phyloP scores from a whole-genome alignment of 345 rosid species.

The Aquilaria sinensis region DNA sequence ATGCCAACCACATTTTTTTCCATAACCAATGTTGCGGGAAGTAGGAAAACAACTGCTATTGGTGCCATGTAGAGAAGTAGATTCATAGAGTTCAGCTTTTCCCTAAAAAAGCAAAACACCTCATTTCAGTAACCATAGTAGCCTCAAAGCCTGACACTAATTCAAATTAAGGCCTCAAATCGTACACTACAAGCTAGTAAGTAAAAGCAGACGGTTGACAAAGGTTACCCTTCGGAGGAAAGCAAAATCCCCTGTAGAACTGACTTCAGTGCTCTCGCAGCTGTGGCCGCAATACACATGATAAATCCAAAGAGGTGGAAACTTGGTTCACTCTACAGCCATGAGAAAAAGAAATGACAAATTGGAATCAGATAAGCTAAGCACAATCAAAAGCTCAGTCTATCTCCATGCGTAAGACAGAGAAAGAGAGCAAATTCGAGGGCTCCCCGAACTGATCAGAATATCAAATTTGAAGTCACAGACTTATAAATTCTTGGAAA shows the following conservation, averaged over 20 bases:
- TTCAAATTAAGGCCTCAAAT: too few relatives aligned
- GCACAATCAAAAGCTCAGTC: too few relatives aligned
- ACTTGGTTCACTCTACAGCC: constrained; percentile 40
- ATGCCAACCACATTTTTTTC: constrained; percentile 35
- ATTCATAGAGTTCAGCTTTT: constrained; percentile 47
- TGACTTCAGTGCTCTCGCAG: constrained; percentile 42
- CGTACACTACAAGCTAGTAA: too few relatives aligned
- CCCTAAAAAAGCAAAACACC: constrained; percentile 18
- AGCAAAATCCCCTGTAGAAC: constrained; percentile 47
- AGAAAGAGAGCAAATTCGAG: too few relatives aligned
- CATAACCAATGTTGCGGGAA: constrained; percentile 28
- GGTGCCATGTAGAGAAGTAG: constrained; percentile 51
- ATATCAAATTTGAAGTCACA: too few relatives aligned
- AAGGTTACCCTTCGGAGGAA: constrained; percentile 37
- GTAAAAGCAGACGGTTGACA: neutral
- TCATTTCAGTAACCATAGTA: neutral
- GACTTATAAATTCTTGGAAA: too few relatives aligned
- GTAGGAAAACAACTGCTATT: constrained; percentile 32
- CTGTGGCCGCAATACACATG: constrained; percentile 39
- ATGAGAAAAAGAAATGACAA: constrained; percentile 11
- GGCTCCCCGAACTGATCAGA: too few relatives aligned
- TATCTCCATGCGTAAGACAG: too few relatives aligned
- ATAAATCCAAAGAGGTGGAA: constrained; percentile 45
- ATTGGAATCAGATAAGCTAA: neutral
- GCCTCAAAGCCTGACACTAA: neutral